Conservation (phyloP, 176 grass and related monocot genomes). For the Lolium perenne region DNA sequence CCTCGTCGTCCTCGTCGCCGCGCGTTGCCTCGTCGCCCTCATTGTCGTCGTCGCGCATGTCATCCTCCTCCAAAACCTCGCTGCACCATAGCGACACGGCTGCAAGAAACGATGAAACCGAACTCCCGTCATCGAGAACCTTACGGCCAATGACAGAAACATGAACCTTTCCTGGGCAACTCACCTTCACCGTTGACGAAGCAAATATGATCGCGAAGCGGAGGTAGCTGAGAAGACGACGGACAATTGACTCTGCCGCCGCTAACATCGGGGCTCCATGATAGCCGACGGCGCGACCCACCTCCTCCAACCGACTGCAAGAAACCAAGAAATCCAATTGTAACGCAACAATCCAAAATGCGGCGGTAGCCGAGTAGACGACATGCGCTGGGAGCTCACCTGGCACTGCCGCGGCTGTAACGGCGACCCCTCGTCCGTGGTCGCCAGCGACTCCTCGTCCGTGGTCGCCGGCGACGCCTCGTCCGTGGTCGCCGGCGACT, state of each 20-base stretch:
- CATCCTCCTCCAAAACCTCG: too few relatives aligned
- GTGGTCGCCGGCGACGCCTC: not conserved
- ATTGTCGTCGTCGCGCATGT: too few relatives aligned
- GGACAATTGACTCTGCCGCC: not conserved
- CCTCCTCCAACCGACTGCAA: not conserved
- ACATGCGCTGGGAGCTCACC: not conserved
- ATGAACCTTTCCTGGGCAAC: not conserved
- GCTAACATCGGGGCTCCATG: not conserved
- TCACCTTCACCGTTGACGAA: not conserved
- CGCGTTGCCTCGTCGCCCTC: too few relatives aligned
- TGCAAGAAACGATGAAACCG: not conserved
- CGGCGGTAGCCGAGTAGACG: not conserved
- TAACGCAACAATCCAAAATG: not conserved
- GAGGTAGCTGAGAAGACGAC: slow-evolving; percentile 5
- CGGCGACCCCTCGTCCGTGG: not conserved
- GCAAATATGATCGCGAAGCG: not conserved
- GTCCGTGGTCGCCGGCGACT: not conserved
- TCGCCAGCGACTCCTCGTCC: not conserved
- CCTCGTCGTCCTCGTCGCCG: not conserved
- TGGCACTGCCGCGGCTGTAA: not conserved
- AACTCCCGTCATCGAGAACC: not conserved
- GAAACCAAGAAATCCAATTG: slow-evolving; percentile 23
- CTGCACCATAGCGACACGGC: not conserved
- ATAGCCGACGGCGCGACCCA: not conserved
- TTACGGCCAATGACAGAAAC: not conserved